Evolutionary conservation across 2,329 filamentous ascomycete genomes (phyloP), one percentile per base, ranked within the genome.

Genomic region (Escovopsis sp.): DNA sequence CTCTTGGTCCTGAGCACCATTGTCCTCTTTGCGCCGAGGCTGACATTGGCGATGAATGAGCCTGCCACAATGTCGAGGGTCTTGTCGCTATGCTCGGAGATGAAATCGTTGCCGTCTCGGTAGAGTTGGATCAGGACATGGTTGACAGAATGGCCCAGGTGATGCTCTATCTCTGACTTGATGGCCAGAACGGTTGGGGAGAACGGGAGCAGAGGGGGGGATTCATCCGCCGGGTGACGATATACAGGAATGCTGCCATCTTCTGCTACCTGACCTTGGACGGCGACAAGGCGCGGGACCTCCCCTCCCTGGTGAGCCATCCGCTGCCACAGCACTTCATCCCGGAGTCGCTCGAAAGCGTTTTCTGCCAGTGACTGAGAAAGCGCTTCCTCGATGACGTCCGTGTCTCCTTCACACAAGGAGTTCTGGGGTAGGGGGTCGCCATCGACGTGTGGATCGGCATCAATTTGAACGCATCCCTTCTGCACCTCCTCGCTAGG

Each of bases 81-180:
- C 60, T 98, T 98, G 54, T 98, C 90, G 27, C 85, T 92, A 51
- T 98, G 90, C 52, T 98, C 90, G 1, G 84, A 90, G 42, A 98
- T 98, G 52, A 85, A 85, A 57, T 98, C 90, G 33, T 73, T 75
- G 3, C 88, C 84, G 45, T 71, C 70, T n/a, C 90, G 82, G 51
- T 98, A 98, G 39, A 86, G 72, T 51, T 98, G 90, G 31, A 98
- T 92, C 33, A 98, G 62, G 1, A 78, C 87, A 52, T 98, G 90
- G 49, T 98, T 98, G 29, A 98, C 59, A 1, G 72, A 62, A 48
- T 96, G 90, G 0, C 82, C 79, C 2, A 93, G 66, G 13, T 72
- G 62, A 37, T 69, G 65, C 53, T 94, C 84, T 0, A 85, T 78
- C 36, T 70, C 68, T 12, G 60, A 54, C 39, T 78, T 76, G 39